A percentile compares a stretch with the other conserved stretches of the same genome.
Evolutionary conservation across 768 basidiomycete species (phyloP).

Genomic region (Psilocybe tampanensis): DNA sequence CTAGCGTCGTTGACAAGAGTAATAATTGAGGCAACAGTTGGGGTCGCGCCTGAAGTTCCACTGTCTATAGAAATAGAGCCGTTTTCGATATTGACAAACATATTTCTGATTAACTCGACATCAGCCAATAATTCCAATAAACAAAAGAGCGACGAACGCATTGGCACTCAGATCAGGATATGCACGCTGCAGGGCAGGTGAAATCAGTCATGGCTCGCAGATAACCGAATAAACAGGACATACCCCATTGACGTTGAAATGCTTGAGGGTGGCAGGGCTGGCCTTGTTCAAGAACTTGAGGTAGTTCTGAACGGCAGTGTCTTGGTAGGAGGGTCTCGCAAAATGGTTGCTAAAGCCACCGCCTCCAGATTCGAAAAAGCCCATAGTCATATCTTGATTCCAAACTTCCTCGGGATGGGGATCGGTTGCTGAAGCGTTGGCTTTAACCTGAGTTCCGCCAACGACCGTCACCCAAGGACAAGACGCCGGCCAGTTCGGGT

Average conservation of each 20-base stretch:
- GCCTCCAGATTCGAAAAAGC: slow-evolving; percentile 43
- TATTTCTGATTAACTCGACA: slow-evolving; percentile 4
- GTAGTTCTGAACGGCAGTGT: slow-evolving; percentile 38
- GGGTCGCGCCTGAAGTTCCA: slow-evolving; percentile 45
- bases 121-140: not conserved
- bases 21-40: slow-evolving; percentile 43
- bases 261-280: slow-evolving; percentile 20
- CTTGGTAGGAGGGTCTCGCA: slow-evolving; percentile 40
- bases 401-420: slow-evolving; percentile 47
- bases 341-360: slow-evolving; percentile 53
- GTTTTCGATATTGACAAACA: slow-evolving; percentile 17
- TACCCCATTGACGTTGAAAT: slow-evolving; percentile 35
- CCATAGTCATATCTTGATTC: slow-evolving; percentile 39
- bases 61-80: slow-evolving; percentile 25
- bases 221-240: slow-evolving; percentile 2
- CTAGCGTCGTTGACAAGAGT: slow-evolving; percentile 56
- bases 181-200: not conserved
- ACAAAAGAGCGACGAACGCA: slow-evolving; percentile 27
- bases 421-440: slow-evolving; percentile 32
- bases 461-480: slow-evolving; percentile 54
- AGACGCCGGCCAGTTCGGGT: slow-evolving; percentile 43
- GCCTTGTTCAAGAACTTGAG: slow-evolving; percentile 37
- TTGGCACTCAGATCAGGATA: slow-evolving; percentile 53
- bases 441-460: slow-evolving; percentile 48
- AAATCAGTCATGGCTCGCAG: not conserved